Conservation (phyloP, 306 rosid species). For the Vicia villosa region DNA sequence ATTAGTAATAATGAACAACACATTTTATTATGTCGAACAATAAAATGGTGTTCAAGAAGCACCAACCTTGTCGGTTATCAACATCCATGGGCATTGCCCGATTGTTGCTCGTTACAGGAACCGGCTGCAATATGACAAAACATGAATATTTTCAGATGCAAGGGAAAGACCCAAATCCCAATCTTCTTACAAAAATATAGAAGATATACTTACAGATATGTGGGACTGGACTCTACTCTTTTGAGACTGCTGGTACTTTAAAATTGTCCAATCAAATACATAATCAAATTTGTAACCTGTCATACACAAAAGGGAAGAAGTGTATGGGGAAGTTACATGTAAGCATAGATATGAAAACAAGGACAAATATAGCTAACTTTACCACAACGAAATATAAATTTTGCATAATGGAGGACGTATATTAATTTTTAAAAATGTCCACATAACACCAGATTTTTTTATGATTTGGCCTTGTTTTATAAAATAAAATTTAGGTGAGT, state of each 20-base stretch:
- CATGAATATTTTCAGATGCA: slow-evolving; percentile 42
- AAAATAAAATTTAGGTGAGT: background rate
- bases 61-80: slow-evolving; percentile 72
- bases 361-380: background rate
- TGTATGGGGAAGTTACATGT: slow-evolving; percentile 16
- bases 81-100: slow-evolving; percentile 54
- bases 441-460: background rate
- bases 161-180: background rate
- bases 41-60: slow-evolving; percentile 14
- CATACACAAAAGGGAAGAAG: slow-evolving; percentile 5
- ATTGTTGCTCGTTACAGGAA: slow-evolving; percentile 64
- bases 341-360: slow-evolving; percentile 2
- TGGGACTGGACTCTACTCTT: slow-evolving; percentile 67
- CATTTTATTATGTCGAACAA: background rate
- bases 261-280: slow-evolving; percentile 91
- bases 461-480: background rate
- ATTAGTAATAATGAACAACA: slow-evolving; percentile 26
- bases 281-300: slow-evolving; percentile 89
- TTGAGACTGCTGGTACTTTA: slow-evolving; percentile 89
- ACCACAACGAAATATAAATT: slow-evolving; percentile 24
- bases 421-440: slow-evolving; percentile 3
- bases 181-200: slow-evolving; percentile 10
- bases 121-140: slow-evolving; percentile 55
- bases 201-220: slow-evolving; percentile 60
- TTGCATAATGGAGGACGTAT: background rate